Evolutionary conservation across 2,329 filamentous ascomycete genomes (phyloP), one percentile per base, ranked within the genome.

Genomic region (Pyrenophora tritici-repentis): DNA sequence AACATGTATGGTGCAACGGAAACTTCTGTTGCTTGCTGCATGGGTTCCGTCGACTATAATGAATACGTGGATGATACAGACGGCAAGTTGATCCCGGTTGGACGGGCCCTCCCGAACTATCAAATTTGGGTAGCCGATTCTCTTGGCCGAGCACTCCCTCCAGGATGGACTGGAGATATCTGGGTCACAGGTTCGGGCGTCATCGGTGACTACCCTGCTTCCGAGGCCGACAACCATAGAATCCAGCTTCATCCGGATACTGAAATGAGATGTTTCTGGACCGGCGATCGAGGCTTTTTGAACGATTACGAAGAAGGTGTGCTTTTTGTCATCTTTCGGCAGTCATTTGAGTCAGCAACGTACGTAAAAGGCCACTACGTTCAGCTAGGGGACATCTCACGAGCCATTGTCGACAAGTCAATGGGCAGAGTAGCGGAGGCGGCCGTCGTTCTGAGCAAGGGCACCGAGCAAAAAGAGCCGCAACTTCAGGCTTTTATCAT

Each of bases 161-260:
- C 24, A 29, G 42, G 18, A 37, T 45, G 42, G 34, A 45, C 14
- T 32, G 42, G 42, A 17, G 42, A 46, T 18, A 46, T 46, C 14
- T 46, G 16, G 33, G 34, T 46, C 14, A 34, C 22, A 6, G 34
- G 42, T 6, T 17, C 42, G 0, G 42, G 42, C 14, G n/a, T 29
- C 12, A 35, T 34, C 14, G n/a, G 6, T 13, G 9, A 24, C 34
- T 46, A 46, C 35, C 33, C 22, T 10, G 16, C 26, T 16, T 24
- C 26, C 6, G 17, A 34, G 17, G 43, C 14, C 26, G 43, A 39
- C 6, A 10, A 33, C 6, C 6, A 26, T 26, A 14, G 14, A 17
- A 34, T 43, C n/a, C 20, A 41, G 39, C 4, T 1, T 4, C 1
- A 41, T 18, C 12, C 24, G 3, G 24, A 6, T 12, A 41, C 39